Percentiles rank a stretch among this genome's conserved stretches.
Conservation (phyloP, 2,329 filamentous ascomycete genomes). For the Parascedosporium putredinis region DNA sequence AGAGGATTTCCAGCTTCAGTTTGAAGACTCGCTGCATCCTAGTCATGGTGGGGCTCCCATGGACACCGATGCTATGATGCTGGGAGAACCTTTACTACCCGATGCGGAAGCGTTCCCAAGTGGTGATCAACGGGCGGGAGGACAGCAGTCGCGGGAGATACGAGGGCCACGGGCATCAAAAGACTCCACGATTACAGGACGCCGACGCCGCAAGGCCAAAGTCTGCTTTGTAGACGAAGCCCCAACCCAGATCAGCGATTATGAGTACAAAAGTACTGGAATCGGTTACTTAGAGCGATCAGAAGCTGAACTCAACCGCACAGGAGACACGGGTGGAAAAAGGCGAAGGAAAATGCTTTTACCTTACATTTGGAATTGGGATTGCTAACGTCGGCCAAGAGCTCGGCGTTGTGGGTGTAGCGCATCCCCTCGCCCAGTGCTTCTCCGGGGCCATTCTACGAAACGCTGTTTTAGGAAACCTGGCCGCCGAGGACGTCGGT, state of each 20-base stretch:
- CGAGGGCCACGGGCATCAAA: constrained; percentile 11
- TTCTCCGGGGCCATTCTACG: constrained; percentile 34
- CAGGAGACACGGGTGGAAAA: neutral
- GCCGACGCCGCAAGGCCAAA: constrained; percentile 18
- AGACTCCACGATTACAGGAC: constrained; percentile 1
- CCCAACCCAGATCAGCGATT: constrained; percentile 20
- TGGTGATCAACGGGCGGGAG: constrained; percentile 8
- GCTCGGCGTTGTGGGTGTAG: constrained; percentile 18
- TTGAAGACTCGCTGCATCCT: neutral
- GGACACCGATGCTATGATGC: constrained; percentile 20
- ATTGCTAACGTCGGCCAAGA: constrained; percentile 25
- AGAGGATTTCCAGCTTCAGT: neutral
- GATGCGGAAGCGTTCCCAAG: constrained; percentile 25
- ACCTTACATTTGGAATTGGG: constrained; percentile 28
- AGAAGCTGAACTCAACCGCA: constrained; percentile 17
- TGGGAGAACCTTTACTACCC: constrained; percentile 26
- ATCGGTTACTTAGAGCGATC: constrained; percentile 26
- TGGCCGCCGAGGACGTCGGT: constrained; percentile 12
- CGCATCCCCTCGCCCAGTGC: constrained; percentile 35
- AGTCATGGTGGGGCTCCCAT: neutral
- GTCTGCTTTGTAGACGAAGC: constrained; percentile 20
- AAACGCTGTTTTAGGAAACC: constrained; percentile 26
- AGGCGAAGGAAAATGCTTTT: constrained; percentile 22
- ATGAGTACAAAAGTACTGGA: constrained; percentile 16
- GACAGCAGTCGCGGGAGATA: constrained; percentile 13